Evolutionary conservation across 805 yeast species (phyloP).

Genomic region (Lachancea mirantina): DNA sequence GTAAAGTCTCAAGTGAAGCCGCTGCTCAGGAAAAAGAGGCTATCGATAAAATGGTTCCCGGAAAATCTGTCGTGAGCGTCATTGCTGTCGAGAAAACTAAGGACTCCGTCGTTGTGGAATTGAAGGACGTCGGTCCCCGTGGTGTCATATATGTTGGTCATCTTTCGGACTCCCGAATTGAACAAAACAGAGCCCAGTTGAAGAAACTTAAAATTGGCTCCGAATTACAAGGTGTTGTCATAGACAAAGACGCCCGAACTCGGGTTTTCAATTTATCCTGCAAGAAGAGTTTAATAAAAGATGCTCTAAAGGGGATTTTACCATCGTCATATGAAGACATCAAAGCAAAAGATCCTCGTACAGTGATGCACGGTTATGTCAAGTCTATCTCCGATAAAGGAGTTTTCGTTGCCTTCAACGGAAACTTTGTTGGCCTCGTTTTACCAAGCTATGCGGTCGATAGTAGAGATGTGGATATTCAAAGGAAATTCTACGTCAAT

Average conservation of each 20-base stretch:
- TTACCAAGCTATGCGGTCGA: conserved; percentile 64
- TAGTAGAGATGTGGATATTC: conserved; percentile 45
- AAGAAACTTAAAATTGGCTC: conserved; percentile 62
- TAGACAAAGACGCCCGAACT: conserved; percentile 58
- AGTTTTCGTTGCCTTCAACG: conserved; percentile 74
- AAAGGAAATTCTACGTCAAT: conserved; percentile 47
- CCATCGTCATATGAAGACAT: conserved; percentile 61
- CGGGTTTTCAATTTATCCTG: conserved; percentile 56
- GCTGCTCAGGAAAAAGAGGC: conserved; percentile 39
- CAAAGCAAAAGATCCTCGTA: conserved; percentile 34
- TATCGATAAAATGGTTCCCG: conserved; percentile 46
- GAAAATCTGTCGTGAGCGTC: conserved; percentile 54
- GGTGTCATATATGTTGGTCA: conserved; percentile 74
- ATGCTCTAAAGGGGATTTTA: conserved; percentile 45
- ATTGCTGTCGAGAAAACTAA: conserved; percentile 66
- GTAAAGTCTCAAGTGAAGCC: conserved; percentile 56
- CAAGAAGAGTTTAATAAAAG: conserved; percentile 60
- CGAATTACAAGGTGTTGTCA: conserved; percentile 48
- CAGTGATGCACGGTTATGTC: conserved; percentile 61
- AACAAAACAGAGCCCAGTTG: conserved; percentile 58
- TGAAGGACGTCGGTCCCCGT: conserved; percentile 42
- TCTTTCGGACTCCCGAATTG: conserved; percentile 66
- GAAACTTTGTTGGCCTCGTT: conserved; percentile 74
- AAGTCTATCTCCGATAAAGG: conserved; percentile 75
- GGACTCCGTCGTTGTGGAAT: conserved; percentile 62